Percentiles rank a stretch among this genome's conserved stretches.
Conservation (phyloP, 805 yeast species). For the Yarrowia divulgata region DNA sequence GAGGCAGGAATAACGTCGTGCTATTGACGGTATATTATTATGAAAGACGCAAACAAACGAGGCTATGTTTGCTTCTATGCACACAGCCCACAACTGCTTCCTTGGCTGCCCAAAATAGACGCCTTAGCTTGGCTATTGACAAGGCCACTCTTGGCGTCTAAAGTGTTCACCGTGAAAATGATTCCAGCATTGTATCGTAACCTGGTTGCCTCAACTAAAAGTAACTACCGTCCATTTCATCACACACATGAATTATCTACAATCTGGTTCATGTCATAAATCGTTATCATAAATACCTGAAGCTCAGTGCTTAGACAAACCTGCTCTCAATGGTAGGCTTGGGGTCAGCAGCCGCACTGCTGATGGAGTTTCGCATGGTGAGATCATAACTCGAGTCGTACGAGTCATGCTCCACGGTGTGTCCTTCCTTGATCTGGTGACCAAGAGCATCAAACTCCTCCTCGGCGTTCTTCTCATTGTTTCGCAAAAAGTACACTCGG, state of each 20-base stretch:
- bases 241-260: neutral
- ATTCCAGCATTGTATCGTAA: too few species aligned
- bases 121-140: neutral
- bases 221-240: too few species aligned
- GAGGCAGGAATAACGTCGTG: too few species aligned
- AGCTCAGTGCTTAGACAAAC: slow-evolving; percentile 31
- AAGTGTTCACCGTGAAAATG: neutral
- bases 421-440: slow-evolving; percentile 49
- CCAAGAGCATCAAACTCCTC: slow-evolving; percentile 78
- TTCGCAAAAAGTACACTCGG: slow-evolving; percentile 79
- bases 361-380: slow-evolving; percentile 34
- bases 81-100: neutral
- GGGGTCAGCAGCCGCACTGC: slow-evolving; percentile 21
- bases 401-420: slow-evolving; percentile 45
- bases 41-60: too few species aligned
- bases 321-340: slow-evolving; percentile 28
- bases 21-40: too few species aligned
- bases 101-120: neutral
- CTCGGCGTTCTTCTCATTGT: slow-evolving; percentile 49
- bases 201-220: too few species aligned
- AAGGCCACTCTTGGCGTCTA: slow-evolving; percentile 5
- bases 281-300: slow-evolving; percentile 34
- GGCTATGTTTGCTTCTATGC: neutral
- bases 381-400: slow-evolving; percentile 31
- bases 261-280: slow-evolving; percentile 14